Evolutionary conservation across 495 filamentous ascomycete genomes (phyloP).

Genomic region (Filosporella fistucella): DNA sequence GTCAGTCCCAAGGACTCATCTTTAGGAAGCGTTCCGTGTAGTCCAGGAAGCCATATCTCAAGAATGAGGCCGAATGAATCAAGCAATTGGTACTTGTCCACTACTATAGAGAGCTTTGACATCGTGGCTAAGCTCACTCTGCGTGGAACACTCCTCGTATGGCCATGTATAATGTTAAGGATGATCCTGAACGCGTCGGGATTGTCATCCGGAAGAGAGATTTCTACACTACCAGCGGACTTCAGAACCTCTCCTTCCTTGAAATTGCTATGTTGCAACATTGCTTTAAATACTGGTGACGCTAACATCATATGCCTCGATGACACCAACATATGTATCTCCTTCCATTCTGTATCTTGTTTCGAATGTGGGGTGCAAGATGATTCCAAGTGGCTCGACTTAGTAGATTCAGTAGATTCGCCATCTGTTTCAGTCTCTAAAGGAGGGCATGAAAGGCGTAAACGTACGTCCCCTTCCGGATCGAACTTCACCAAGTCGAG

Average conservation of each 20-base stretch:
- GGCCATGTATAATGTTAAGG: constrained; percentile 45
- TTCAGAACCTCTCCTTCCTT: constrained; percentile 15
- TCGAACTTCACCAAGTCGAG: too few species aligned
- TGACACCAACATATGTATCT: constrained; percentile 31
- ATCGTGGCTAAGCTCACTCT: constrained; percentile 28
- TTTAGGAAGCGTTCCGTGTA: too few species aligned
- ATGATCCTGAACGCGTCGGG: constrained; percentile 10
- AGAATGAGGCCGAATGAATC: too few species aligned
- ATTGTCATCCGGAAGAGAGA: constrained; percentile 16
- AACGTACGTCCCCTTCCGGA: too few species aligned
- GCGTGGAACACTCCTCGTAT: constrained; percentile 34
- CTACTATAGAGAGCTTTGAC: not conserved
- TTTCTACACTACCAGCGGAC: constrained; percentile 5
- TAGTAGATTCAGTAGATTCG: too few species aligned
- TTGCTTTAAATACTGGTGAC: constrained; percentile 37
- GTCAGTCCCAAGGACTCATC: too few species aligned
- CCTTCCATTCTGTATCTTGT: too few species aligned
- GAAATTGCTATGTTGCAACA: constrained; percentile 13
- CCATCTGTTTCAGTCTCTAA: too few species aligned
- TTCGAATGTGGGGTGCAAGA: too few species aligned
- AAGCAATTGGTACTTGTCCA: not conserved
- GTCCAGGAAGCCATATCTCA: too few species aligned
- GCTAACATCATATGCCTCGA: constrained; percentile 46
- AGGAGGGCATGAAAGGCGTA: too few species aligned
- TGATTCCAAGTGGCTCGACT: too few species aligned